Evolutionary conservation across 164 flowering plant genomes (phyloP), one percentile per base, ranked within the genome.

Genomic region (Hamamelis virginiana): DNA sequence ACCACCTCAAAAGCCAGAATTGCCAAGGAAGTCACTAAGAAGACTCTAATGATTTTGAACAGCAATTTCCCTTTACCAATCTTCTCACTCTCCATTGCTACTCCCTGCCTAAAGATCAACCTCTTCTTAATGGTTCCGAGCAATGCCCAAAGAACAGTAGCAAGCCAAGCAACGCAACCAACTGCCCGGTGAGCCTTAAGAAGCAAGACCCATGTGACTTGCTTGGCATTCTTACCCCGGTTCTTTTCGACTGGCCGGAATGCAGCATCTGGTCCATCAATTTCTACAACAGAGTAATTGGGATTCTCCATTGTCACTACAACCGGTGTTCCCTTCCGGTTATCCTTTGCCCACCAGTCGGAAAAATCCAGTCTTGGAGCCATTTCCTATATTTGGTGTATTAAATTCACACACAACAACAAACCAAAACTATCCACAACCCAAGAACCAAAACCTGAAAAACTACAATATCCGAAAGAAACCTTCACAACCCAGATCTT

Each of bases 261-360:
- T 69, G 89, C 84, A 4, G 81, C 71, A 62, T 85, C 91, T 5
- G 91, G 92, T 21, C 85, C 87, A 26, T 90, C 82, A 60, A 90
- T 82, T 73, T 90, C 91, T 13, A 90, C 82, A 12, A 88, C 80
- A 4, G 92, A 87, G 81, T 78, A 84, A 69, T 87, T 90, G 48
- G 96, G 90, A 60, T 88, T 90, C 85, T 90, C 96, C 96, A 90
- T 90, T 50, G 82, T 90, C 70, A 90, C 96, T 9, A 88, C 86
- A 55, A 89, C 94, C 10, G 94, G 90, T 13, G 89, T 86, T 44
- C 94, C 91, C 66, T 78, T 86, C 60, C 78, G 57, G 9, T 65
- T 75, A 10, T 84, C 91, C 74, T 86, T 86, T 9, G 66, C 73
- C 85, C 86, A 86, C 86, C 81, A 82, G 28, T 76, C 75, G 0